Evolutionary conservation across 2,329 filamentous ascomycete genomes (phyloP).

Genomic region (Penicillium freii): DNA sequence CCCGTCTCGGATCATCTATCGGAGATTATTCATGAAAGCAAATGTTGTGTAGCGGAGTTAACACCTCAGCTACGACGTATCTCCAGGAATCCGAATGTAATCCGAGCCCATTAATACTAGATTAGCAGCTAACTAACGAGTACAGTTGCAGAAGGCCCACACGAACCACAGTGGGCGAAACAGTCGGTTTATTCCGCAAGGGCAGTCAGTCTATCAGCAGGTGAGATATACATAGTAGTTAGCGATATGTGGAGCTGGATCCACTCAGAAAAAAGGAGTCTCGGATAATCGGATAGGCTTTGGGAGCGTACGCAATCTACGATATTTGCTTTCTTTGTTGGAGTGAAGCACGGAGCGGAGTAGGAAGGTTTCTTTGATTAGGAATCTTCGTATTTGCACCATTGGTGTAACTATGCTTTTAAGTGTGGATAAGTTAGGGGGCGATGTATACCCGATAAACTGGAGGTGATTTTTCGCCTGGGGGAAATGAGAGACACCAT

Average conservation of each 20-base stretch:
- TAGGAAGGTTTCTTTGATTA: neutral
- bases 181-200: constrained; percentile 26
- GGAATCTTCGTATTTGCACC: neutral
- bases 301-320: constrained; percentile 1
- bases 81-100: neutral
- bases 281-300: constrained; percentile 23
- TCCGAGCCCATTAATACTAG: constrained; percentile 1
- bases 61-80: neutral
- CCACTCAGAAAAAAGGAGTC: constrained; percentile 17
- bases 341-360: neutral
- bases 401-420: neutral
- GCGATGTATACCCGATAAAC: neutral
- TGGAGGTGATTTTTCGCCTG: neutral
- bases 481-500: neutral
- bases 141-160: constrained; percentile 7
- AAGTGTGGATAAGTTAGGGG: neutral
- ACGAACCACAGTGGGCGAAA: constrained; percentile 21
- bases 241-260: constrained; percentile 24
- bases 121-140: constrained; percentile 1
- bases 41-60: neutral
- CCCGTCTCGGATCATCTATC: neutral
- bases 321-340: neutral
- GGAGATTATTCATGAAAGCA: constrained; percentile 10
- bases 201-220: constrained; percentile 11
- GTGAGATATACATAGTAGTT: constrained; percentile 22